These are phyloP conservation scores for Russula vinacea DNA, from an alignment of 768 basidiomycete genomes.

Conservation along the genomic window DNA sequence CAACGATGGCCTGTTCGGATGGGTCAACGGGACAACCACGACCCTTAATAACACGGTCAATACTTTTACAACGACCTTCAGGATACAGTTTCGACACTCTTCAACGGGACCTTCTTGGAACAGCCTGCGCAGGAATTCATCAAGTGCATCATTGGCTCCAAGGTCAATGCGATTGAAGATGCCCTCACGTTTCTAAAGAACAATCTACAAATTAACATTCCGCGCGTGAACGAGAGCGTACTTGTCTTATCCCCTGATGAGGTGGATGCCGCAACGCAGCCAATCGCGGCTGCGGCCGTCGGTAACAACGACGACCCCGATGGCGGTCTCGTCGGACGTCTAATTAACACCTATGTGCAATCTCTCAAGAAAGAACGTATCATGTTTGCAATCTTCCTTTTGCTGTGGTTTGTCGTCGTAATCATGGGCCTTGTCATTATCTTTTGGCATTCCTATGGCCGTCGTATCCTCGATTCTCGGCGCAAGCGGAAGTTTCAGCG, in stretches of 20 bases:
- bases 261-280: slow-evolving; percentile 71
- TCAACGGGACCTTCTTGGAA: slow-evolving; percentile 82
- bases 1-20: slow-evolving; percentile 88
- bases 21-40: slow-evolving; percentile 89
- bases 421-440: slow-evolving; percentile 71
- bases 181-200: slow-evolving; percentile 90
- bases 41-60: slow-evolving; percentile 84
- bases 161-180: slow-evolving; percentile 80
- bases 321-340: slow-evolving; percentile 63
- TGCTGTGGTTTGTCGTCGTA: slow-evolving; percentile 78
- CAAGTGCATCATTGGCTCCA: slow-evolving; percentile 85
- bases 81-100: slow-evolving; percentile 67
- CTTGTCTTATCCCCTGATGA: slow-evolving; percentile 71
- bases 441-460: slow-evolving; percentile 68
- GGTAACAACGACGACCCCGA: slow-evolving; percentile 48
- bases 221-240: slow-evolving; percentile 67
- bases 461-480: slow-evolving; percentile 43
- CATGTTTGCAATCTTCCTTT: slow-evolving; percentile 81
- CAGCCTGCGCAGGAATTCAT: slow-evolving; percentile 82
- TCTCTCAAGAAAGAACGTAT: slow-evolving; percentile 76
- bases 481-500: slow-evolving; percentile 38
- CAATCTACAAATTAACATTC: slow-evolving; percentile 78
- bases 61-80: slow-evolving; percentile 87
- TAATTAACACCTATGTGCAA: slow-evolving; percentile 69
- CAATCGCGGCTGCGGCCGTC: slow-evolving; percentile 81